These are phyloP conservation scores for Penicillium sp. DNA, from an alignment of 2,329 filamentous ascomycete species.

Conservation along the genomic window DNA sequence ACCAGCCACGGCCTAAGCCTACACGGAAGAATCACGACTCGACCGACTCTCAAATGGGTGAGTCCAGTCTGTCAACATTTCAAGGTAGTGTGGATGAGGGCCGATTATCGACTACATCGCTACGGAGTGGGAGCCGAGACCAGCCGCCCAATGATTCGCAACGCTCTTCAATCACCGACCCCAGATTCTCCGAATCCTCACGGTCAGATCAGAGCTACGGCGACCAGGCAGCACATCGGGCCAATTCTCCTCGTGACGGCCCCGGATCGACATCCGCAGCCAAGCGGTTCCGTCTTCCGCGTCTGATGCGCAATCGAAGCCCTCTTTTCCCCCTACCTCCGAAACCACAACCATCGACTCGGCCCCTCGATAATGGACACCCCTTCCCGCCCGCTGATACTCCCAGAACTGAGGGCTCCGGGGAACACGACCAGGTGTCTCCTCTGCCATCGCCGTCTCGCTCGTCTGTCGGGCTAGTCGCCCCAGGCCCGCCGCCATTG, in stretches of 20 bases:
- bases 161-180: conserved; percentile 61
- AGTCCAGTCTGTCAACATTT: conserved; percentile 35
- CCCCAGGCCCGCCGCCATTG: conserved; percentile 48
- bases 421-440: conserved; percentile 37
- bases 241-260: conserved; percentile 60
- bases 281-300: conserved; percentile 77
- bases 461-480: conserved; percentile 51
- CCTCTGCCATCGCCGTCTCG: conserved; percentile 51
- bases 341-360: conserved; percentile 42
- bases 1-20: conserved; percentile 19
- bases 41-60: conserved; percentile 29
- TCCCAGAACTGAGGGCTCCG: conserved; percentile 25
- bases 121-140: conserved; percentile 51
- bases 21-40: conserved; percentile 27
- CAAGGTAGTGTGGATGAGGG: conserved; percentile 62
- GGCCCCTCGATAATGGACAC: conserved; percentile 15
- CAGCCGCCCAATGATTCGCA: conserved; percentile 62
- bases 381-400: conserved; percentile 23
- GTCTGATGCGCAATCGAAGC: conserved; percentile 70
- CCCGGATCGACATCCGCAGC: conserved; percentile 59
- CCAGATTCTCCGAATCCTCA: conserved; percentile 78
- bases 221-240: conserved; percentile 60
- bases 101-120: conserved; percentile 49
- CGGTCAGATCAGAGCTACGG: conserved; percentile 80
- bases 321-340: conserved; percentile 87